Conservation (phyloP, 495 filamentous ascomycete genomes). For the Podospora anserina region DNA sequence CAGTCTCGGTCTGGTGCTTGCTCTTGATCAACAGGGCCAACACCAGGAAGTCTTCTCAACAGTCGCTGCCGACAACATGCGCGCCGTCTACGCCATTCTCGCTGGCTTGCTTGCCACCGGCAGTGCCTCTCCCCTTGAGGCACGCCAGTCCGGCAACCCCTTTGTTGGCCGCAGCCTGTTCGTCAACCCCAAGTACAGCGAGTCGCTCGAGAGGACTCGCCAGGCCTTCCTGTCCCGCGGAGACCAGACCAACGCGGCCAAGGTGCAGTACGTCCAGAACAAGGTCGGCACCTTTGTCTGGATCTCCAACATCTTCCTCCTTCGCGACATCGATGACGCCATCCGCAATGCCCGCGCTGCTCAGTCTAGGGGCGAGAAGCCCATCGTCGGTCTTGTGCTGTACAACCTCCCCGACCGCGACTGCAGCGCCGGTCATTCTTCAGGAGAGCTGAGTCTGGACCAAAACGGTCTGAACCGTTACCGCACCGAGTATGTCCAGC, state of each 20-base stretch:
- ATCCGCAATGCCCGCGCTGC: constrained; percentile 43
- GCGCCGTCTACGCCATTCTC: constrained; percentile 14
- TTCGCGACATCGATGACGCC: constrained; percentile 47
- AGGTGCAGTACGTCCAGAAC: constrained; percentile 16
- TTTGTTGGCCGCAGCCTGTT: constrained; percentile 51
- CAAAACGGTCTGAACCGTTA: constrained; percentile 52
- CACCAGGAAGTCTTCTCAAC: background rate
- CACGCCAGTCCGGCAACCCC: constrained; percentile 38
- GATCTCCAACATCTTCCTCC: constrained; percentile 35
- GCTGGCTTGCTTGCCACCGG: constrained; percentile 15
- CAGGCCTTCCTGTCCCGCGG: constrained; percentile 42
- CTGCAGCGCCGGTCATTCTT: constrained; percentile 57
- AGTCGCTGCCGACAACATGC: constrained; percentile 1
- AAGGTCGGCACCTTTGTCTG: constrained; percentile 55
- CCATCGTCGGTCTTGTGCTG: constrained; percentile 53
- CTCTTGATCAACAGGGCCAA: background rate
- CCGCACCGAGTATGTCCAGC: constrained; percentile 55
- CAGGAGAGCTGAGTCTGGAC: constrained; percentile 55
- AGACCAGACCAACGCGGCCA: constrained; percentile 40
- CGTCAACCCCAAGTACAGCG: constrained; percentile 50
- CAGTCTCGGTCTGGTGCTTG: background rate
- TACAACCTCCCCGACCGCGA: constrained; percentile 66
- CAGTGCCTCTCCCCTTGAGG: constrained; percentile 14
- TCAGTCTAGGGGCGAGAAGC: constrained; percentile 37
- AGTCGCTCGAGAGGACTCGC: constrained; percentile 46